Evolutionary conservation across 805 yeast species (phyloP).

Genomic region (Yamadazyma nakazawae): DNA sequence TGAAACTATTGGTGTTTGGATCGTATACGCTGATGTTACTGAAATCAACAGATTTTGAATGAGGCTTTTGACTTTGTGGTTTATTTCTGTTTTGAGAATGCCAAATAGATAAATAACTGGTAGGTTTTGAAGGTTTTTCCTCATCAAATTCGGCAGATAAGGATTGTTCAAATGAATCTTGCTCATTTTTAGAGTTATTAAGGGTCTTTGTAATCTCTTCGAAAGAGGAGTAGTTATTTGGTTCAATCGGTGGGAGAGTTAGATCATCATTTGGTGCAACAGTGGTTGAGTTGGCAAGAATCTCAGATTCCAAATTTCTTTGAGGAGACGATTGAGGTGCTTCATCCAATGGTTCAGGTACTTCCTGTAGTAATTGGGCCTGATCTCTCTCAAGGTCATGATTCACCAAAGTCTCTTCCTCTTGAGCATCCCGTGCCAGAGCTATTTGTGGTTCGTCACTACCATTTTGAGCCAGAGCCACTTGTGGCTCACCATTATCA

Average conservation of each 20-base stretch:
- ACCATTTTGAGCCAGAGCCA: neutral
- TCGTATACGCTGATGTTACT: conserved; percentile 14
- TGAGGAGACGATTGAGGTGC: neutral
- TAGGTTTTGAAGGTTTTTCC: conserved; percentile 21
- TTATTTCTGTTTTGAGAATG: conserved; percentile 33
- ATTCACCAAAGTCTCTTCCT: conserved; percentile 6
- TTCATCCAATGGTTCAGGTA: neutral
- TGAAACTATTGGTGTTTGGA: conserved; percentile 15
- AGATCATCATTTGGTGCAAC: conserved; percentile 33
- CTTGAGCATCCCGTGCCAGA: neutral
- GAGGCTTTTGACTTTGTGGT: neutral
- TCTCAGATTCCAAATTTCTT: conserved; percentile 18
- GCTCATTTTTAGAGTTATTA: conserved; percentile 14
- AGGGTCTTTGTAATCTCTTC: conserved; percentile 35
- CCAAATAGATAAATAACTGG: conserved; percentile 40
- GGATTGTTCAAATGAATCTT: conserved; percentile 33
- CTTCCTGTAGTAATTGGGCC: neutral
- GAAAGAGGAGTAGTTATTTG: conserved; percentile 34
- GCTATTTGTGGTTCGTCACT: neutral
- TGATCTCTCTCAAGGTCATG: neutral
- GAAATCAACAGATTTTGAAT: conserved; percentile 6
- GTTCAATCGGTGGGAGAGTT: conserved; percentile 40
- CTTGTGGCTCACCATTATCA: neutral
- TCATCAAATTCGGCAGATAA: conserved; percentile 41
- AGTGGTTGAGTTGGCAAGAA: conserved; percentile 44